Base-by-base conservation (phyloP, 2,329 filamentous ascomycete genomes). In the Esteya vermicola region DNA sequence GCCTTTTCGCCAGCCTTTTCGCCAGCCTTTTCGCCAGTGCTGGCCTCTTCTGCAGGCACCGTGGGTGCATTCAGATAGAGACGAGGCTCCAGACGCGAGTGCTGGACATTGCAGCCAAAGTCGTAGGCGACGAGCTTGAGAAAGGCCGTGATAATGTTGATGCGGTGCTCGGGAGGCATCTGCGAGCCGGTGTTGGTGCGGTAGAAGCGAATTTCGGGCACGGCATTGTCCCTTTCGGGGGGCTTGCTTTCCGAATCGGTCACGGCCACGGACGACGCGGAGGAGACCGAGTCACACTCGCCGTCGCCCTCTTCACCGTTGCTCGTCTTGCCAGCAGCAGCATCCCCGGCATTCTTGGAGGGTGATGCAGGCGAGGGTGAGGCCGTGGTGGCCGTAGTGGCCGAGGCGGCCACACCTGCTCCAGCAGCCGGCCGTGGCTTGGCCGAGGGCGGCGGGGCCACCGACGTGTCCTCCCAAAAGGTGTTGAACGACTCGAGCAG, bases 101-200 rank as follows among this genome's bases (percentile, higher is more conserved):
- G 61, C 3, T 64, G 61, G 36, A 77, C 68, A 47, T 70, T 78
- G 54, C 75, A 79, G 38, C 73, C 71, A 54, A 78, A 80, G 46
- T 79, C 74, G 50, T 79, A 80, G 16, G 73, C 67, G 14, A 80
- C 66, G 5, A 80, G 64, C 53, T 79, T 79, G 41, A 79, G 54
- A 41, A 79, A 78, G 27, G 74, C 66, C 3, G 67, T 63, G 12
- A 75, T 48, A n/a, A 78, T 59, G 40, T 64, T 64, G 40, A 74
- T 67, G 23, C 75, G 69, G 48, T 64, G 68, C 37, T 78, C 72
- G 7, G 66, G 51, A 1, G 75, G 75, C 64, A 78, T 76, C 35
- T 66, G 58, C n/a, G 58, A 54, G 9, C 75, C 75, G 2, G 63
- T 51, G 10, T 60, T 61, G 3, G 65, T 70, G 33, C 74, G 68